Conservation (phyloP, 208 protist species). For the Trichomonas vaginalis region DNA sequence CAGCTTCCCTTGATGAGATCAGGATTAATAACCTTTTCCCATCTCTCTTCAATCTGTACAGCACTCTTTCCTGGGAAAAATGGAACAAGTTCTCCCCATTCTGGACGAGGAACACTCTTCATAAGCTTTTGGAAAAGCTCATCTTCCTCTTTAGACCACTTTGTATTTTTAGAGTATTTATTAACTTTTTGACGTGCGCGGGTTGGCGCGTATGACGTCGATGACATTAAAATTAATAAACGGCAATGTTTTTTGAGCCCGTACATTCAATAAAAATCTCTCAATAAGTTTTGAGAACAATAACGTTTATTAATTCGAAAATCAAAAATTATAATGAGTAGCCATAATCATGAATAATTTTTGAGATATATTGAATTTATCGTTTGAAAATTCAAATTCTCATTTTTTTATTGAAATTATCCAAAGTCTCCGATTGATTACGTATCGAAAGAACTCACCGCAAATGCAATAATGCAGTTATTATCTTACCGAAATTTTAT, state of each 20-base stretch:
- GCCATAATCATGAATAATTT: neutral
- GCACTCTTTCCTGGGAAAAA: neutral
- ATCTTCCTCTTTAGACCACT: constrained; percentile 5
- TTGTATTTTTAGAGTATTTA: neutral
- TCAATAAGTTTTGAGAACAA: neutral
- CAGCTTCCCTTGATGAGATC: neutral
- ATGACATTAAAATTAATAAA: neutral
- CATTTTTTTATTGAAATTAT: no score
- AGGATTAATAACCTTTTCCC: neutral
- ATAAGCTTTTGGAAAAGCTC: neutral
- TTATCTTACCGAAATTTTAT: no score
- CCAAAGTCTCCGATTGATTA: no score
- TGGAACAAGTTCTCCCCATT: neutral
- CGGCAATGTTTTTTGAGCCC: neutral
- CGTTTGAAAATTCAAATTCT: neutral
- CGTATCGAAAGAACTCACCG: no score
- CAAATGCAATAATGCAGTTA: no score
- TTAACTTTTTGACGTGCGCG: neutral
- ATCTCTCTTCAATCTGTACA: neutral
- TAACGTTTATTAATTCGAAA: neutral
- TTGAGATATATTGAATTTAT: neutral
- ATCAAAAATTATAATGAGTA: neutral
- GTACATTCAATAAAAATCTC: neutral
- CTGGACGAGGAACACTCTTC: no score
- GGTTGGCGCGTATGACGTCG: neutral